These are phyloP conservation scores for Lagerstroemia speciosa DNA, from an alignment of 345 rosid genomes.

Conservation along the genomic window DNA sequence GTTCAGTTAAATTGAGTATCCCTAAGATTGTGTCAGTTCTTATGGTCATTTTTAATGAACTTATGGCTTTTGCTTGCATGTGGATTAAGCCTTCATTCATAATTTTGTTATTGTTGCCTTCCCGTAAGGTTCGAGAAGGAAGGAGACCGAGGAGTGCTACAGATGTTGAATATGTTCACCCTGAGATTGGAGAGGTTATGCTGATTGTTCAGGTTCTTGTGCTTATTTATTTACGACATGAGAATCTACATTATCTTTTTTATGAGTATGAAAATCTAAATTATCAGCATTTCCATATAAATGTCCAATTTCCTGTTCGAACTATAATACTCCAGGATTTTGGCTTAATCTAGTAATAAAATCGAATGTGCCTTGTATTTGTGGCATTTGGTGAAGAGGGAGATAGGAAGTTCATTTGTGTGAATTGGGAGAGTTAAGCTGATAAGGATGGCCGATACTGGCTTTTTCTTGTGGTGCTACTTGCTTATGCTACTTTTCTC, in stretches of 20 bases:
- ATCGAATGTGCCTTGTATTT: neutral
- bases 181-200: slow-evolving; percentile 73
- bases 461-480: neutral
- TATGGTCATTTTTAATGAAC: neutral
- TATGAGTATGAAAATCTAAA: no score
- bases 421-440: neutral
- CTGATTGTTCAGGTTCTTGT: slow-evolving; percentile 78
- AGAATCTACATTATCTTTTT: no score
- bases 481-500: neutral
- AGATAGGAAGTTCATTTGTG: neutral
- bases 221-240: neutral
- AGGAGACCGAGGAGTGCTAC: slow-evolving; percentile 37
- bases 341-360: neutral
- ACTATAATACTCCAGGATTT: no score
- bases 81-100: neutral
- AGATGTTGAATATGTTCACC: slow-evolving; percentile 34
- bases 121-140: slow-evolving; percentile 85
- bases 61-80: neutral
- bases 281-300: neutral
- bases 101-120: neutral
- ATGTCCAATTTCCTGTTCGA: no score
- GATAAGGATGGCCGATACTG: neutral
- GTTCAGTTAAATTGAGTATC: neutral
- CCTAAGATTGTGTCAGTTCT: neutral
- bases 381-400: neutral